These are phyloP conservation scores for Sambucus nigra DNA, from an alignment of 129 eudicot species.

Conservation along the genomic window DNA sequence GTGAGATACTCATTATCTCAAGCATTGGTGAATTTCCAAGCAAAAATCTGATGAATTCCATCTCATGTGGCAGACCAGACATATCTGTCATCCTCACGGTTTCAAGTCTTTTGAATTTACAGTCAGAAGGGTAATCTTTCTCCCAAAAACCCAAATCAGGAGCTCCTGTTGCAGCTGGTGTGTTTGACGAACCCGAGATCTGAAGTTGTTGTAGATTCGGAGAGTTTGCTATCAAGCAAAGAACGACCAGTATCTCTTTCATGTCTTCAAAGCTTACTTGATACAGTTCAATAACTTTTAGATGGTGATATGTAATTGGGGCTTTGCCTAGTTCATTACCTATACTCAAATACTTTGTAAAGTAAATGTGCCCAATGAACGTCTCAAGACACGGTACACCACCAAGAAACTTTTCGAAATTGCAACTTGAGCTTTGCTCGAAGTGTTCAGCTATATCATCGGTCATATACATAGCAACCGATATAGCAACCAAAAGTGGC, in stretches of 20 bases:
- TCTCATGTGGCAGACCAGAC: constrained; percentile 61
- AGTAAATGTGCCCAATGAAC: constrained; percentile 75
- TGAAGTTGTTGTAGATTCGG: constrained; percentile 78
- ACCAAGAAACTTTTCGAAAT: constrained; percentile 86
- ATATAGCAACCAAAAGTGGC: constrained; percentile 54
- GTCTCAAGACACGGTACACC: constrained; percentile 76
- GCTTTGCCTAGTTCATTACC: constrained; percentile 44
- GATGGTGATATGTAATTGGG: constrained; percentile 30
- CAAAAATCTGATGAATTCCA: constrained; percentile 64
- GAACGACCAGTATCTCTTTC: constrained; percentile 81
- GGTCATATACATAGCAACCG: constrained; percentile 82
- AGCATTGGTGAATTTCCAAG: constrained; percentile 69
- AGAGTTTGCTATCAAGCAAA: constrained; percentile 62
- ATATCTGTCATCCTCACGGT: constrained; percentile 64
- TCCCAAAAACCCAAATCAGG: constrained; percentile 62
- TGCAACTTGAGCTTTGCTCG: constrained; percentile 82
- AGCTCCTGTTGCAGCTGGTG: constrained; percentile 32
- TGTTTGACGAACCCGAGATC: constrained; percentile 67
- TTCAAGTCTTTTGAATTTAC: constrained; percentile 41
- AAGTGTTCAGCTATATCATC: constrained; percentile 72
- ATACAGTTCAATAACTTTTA: constrained; percentile 63
- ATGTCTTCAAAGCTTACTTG: constrained; percentile 93
- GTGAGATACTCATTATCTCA: constrained; percentile 52
- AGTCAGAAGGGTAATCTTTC: constrained; percentile 36
- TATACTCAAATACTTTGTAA: constrained; percentile 90